These are phyloP conservation scores for Cladosporium sp. DNA, from an alignment of 2,329 filamentous ascomycete species.

Conservation along the genomic window DNA sequence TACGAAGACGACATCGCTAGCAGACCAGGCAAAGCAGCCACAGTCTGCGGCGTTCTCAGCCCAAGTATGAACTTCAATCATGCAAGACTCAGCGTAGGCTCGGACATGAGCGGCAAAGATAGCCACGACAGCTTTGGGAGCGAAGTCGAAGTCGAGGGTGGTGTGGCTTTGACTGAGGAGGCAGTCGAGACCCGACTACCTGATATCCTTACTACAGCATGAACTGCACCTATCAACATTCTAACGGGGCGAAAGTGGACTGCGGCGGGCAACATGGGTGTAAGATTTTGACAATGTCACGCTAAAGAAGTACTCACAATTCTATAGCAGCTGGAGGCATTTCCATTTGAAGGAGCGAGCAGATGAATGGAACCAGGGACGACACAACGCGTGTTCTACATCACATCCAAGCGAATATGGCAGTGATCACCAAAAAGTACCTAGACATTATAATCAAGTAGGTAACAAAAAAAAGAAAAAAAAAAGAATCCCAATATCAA, in stretches of 20 bases:
- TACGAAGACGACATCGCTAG: slow-evolving; percentile 23
- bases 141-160: slow-evolving; percentile 51
- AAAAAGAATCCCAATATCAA: not conserved
- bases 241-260: not conserved
- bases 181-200: slow-evolving; percentile 50
- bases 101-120: slow-evolving; percentile 9
- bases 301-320: not conserved
- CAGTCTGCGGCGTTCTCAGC: slow-evolving; percentile 21
- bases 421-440: not conserved
- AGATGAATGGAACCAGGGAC: not conserved
- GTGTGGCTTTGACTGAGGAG: slow-evolving; percentile 59
- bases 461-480: not conserved
- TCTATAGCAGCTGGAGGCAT: slow-evolving; percentile 8
- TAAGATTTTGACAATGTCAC: not conserved
- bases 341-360: not conserved
- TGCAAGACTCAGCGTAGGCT: not conserved
- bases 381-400: not conserved
- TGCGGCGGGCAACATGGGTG: not conserved
- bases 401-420: not conserved
- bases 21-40: slow-evolving; percentile 25
- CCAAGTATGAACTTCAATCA: slow-evolving; percentile 20
- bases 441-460: not conserved
- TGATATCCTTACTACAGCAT: slow-evolving; percentile 28
- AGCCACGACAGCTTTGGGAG: slow-evolving; percentile 31
- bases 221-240: not conserved